Evolutionary conservation across 208 protist species (phyloP).

Genomic region (Crithidia fasciculata): DNA sequence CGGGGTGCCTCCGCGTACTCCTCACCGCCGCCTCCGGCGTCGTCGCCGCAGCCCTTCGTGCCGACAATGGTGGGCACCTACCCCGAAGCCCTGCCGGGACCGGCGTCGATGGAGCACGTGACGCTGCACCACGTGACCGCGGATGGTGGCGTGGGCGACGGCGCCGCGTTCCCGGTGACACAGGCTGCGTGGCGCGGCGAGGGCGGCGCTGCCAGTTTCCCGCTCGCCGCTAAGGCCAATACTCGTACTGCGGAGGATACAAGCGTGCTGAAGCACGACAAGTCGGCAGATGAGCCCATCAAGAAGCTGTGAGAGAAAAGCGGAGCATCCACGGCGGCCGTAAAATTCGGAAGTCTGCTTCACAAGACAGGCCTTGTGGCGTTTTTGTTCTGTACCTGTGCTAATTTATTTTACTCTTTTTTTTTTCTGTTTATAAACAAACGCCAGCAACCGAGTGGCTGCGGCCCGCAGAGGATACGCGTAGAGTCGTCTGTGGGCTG

Average conservation of each 20-base stretch:
- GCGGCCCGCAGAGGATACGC: too few species aligned
- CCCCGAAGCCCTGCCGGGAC: conserved; percentile 10
- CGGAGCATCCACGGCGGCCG: too few species aligned
- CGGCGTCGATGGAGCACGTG: conserved; percentile 5
- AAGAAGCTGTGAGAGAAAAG: not conserved
- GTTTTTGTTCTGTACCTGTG: not conserved
- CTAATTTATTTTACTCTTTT: not conserved
- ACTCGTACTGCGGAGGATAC: too few species aligned
- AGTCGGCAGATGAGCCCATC: too few species aligned
- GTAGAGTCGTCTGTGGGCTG: not conserved
- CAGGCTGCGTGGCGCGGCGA: conserved; percentile 14
- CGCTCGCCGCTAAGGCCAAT: too few species aligned
- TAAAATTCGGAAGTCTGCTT: too few species aligned
- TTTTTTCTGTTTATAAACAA: not conserved
- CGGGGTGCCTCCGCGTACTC: too few species aligned
- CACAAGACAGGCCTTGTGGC: not conserved
- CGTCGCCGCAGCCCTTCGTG: conserved; percentile 5
- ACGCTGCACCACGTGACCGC: conserved; percentile 3
- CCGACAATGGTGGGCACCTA: conserved; percentile 15
- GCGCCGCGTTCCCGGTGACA: not conserved
- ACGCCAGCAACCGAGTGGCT: too few species aligned
- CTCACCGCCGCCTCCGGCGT: too few species aligned
- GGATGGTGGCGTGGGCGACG: not conserved
- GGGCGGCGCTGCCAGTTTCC: not conserved
- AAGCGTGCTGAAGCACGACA: too few species aligned